Base-by-base conservation (phyloP, 2,329 filamentous ascomycete genomes). In the Calonectria ilicicola region DNA sequence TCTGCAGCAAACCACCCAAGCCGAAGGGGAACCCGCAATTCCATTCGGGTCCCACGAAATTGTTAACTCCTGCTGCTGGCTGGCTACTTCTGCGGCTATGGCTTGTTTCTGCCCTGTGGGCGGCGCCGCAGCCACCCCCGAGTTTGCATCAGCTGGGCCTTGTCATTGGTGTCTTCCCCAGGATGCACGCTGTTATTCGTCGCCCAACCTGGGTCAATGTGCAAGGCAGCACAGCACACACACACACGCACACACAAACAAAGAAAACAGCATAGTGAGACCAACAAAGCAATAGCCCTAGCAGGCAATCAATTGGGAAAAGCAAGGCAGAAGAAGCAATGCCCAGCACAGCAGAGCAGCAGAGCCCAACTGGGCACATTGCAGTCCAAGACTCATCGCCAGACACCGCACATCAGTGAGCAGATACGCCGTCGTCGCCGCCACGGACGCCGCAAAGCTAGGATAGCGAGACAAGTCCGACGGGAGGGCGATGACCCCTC, bases 401-500 rank as follows among this genome's bases (percentile, higher is more conserved):
- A 21, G 29, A 23, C 51, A 47, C 66, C 53, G 38, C 65, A 63
- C 64, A 32, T 29, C 69, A 51, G 32, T 32, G 26, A 56, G 46
- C 44, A 38, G 40, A 23, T 35, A 10, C 65, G 65, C 53, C 65
- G 46, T 42, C 65, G 42, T 51, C 56, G 42, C 53, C 65, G 65
- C 65, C 65, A 53, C 64, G 46, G 47, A 32, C 53, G 53, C 53
- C 53, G 53, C 53, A 46, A 64, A 60, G 35, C 56, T 44, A 72
- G 53, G 38, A 72, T 53, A 64, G 69, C 65, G 69, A 72, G 69
- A 60, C 65, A 67, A 67, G 69, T 72, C 69, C 69, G 65, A 67
- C 58, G 47, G 58, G 47, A 72, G 47, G 65, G 23, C 69, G 46
- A 70, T n/a, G 42, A 38, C 42, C 69, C 63, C 47, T 63, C 53